A percentile compares a stretch with the other conserved stretches of the same genome.
These are phyloP conservation scores for Kazachstania viticola DNA, from an alignment of 805 yeast genomes.

Conservation along the genomic window DNA sequence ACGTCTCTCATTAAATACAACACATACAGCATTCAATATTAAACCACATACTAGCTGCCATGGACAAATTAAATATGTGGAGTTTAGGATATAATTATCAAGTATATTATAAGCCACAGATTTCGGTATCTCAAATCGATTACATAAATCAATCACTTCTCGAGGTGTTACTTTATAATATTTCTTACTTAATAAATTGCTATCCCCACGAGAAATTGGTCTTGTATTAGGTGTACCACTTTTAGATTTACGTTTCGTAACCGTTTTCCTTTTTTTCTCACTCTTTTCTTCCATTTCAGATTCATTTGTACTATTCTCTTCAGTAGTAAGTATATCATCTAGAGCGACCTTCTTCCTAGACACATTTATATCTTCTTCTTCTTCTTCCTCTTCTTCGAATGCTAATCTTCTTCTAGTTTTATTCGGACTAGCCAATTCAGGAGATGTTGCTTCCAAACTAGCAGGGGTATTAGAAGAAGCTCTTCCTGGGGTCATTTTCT, in stretches of 20 bases:
- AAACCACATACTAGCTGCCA: conserved; percentile 66
- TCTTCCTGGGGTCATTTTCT: not conserved
- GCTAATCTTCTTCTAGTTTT: conserved; percentile 23
- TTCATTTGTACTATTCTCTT: not conserved
- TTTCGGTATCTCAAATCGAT: conserved; percentile 50
- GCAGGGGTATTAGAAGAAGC: conserved; percentile 1
- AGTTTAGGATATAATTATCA: conserved; percentile 38
- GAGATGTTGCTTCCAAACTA: not conserved
- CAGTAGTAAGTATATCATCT: not conserved
- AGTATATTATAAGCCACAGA: conserved; percentile 39
- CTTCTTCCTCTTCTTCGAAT: conserved; percentile 16
- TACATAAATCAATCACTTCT: conserved; percentile 40
- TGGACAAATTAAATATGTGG: conserved; percentile 44
- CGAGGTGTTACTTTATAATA: conserved; percentile 29
- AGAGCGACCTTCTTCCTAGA: not conserved
- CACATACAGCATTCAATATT: conserved; percentile 44
- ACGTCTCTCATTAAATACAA: conserved; percentile 40
- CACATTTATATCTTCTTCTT: not conserved
- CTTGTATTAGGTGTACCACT: not conserved
- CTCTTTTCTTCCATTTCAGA: not conserved
- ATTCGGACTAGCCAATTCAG: not conserved
- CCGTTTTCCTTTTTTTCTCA: not conserved
- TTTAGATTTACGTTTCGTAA: not conserved
- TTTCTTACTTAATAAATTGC: conserved; percentile 19
- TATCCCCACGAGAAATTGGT: too few species aligned